phyloP scores from a whole-genome alignment of 176 grass and related monocot genomes.

The Oryza rufipogon region DNA sequence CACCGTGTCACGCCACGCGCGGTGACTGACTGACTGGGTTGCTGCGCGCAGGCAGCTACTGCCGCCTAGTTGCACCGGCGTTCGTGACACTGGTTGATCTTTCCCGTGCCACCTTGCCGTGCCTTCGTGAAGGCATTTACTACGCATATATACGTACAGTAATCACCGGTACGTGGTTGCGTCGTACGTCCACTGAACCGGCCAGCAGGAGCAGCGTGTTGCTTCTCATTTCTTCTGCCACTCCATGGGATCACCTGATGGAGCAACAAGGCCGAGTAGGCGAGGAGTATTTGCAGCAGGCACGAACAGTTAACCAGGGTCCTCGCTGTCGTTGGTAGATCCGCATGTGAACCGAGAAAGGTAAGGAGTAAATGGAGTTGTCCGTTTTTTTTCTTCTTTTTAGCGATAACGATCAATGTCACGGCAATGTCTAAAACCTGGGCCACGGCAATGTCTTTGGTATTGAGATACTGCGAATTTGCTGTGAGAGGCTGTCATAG shows the following conservation, averaged over 20 bases:
- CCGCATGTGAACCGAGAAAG: not conserved
- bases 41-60: not conserved
- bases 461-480: not conserved
- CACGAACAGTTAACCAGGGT: not conserved
- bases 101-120: not conserved
- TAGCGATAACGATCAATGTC: not conserved
- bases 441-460: not conserved
- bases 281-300: not conserved
- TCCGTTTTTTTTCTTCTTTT: not conserved
- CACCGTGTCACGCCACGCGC: not conserved
- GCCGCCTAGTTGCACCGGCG: not conserved
- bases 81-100: not conserved
- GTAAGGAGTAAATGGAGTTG: not conserved
- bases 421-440: not conserved
- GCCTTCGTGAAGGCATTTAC: constrained; percentile 23
- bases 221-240: not conserved
- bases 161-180: not conserved
- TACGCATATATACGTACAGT: not conserved
- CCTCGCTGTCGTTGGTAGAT: not conserved
- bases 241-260: not conserved
- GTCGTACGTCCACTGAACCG: too few species aligned
- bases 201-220: too few species aligned
- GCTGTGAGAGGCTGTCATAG: not conserved
- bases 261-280: not conserved
- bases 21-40: not conserved